phyloP scores from a whole-genome alignment of 2,329 filamentous ascomycete genomes.

The Celoporthe dispersa region DNA sequence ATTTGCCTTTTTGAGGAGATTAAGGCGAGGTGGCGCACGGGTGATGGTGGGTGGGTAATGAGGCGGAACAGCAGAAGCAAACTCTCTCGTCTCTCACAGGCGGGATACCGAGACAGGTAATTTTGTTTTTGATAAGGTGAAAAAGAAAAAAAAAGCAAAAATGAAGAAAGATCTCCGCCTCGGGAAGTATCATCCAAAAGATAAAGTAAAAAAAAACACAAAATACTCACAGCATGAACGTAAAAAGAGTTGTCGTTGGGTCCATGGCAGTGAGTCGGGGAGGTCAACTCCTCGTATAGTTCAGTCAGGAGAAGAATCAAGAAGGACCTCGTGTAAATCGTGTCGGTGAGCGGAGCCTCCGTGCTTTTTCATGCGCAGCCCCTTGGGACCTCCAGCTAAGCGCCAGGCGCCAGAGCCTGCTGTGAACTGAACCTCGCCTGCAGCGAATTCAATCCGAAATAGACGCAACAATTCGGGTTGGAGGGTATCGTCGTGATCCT shows the following conservation, averaged over 20 bases:
- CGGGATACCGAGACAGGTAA: conserved; percentile 18
- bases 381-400: conserved; percentile 18
- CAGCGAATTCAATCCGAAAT: conserved; percentile 14
- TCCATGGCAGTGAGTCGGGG: conserved; percentile 50
- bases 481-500: conserved; percentile 10
- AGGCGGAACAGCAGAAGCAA: conserved; percentile 22
- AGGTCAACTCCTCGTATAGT: conserved; percentile 32
- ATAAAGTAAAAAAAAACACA: conserved; percentile 33
- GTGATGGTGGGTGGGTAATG: conserved; percentile 1
- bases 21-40: conserved; percentile 11
- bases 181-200: conserved; percentile 30
- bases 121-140: neutral
- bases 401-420: conserved; percentile 19
- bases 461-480: conserved; percentile 20
- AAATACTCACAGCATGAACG: conserved; percentile 68
- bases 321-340: neutral
- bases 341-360: conserved; percentile 8
- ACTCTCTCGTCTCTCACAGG: neutral
- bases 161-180: conserved; percentile 27
- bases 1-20: conserved; percentile 18
- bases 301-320: neutral
- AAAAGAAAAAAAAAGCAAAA: conserved; percentile 22
- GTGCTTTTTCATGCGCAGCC: conserved; percentile 4
- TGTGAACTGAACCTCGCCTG: conserved; percentile 6
- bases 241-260: conserved; percentile 68